A percentile compares a stretch with the other conserved stretches of the same genome.
phyloP scores from a whole-genome alignment of 768 basidiomycete genomes.

The Cystofilobasidium bisporidii region DNA sequence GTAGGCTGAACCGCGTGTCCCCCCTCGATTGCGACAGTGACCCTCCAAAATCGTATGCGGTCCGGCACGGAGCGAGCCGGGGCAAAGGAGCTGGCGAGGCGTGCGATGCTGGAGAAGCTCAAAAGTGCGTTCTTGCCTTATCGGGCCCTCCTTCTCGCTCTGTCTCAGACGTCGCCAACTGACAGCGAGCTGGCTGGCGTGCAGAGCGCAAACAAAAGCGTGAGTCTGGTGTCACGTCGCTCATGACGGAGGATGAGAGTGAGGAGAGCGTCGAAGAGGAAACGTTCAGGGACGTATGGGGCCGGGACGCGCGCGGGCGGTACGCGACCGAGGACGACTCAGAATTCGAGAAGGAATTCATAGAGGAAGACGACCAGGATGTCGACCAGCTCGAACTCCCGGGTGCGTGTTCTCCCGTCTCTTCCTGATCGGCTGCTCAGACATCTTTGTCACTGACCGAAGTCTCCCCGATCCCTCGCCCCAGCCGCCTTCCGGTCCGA shows the following conservation, averaged over 20 bases:
- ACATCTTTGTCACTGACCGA: not conserved
- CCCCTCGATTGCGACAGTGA: not conserved
- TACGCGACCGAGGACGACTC: not conserved
- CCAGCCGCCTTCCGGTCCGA: conserved; percentile 1
- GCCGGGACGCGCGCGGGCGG: not conserved
- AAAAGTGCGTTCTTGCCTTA: conserved; percentile 1
- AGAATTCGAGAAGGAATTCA: not conserved
- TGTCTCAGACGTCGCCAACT: not conserved
- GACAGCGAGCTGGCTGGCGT: no score
- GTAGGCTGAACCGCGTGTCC: no score
- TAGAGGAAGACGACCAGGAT: not conserved
- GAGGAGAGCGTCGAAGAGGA: not conserved
- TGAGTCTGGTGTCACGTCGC: not conserved
- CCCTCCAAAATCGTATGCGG: not conserved
- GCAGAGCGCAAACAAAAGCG: not conserved
- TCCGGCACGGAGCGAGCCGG: not conserved
- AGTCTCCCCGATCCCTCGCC: not conserved
- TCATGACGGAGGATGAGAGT: not conserved
- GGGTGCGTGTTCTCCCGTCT: not conserved
- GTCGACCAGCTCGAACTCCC: not conserved
- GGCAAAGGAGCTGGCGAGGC: not conserved
- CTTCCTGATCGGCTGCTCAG: not conserved
- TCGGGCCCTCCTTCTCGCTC: not conserved
- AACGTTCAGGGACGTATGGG: not conserved
- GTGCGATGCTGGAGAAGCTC: not conserved